Evolutionary conservation across 148 eudicot species (phyloP).

Genomic region (Pharnaceum exiguum): DNA sequence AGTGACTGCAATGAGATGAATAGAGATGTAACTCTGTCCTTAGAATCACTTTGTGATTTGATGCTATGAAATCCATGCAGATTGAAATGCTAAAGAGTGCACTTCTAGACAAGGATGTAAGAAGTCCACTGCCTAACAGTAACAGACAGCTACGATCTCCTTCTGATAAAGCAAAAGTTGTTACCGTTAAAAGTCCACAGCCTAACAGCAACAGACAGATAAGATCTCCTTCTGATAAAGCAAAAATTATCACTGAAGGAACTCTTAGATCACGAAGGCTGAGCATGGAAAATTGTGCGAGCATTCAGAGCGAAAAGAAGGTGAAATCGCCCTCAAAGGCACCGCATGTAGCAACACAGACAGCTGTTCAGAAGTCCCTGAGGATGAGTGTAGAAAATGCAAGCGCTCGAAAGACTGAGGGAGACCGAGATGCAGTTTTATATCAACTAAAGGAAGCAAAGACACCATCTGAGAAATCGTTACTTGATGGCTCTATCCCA

Average conservation of each 20-base stretch:
- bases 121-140: conserved; percentile 26
- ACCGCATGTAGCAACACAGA: conserved; percentile 20
- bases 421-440: background rate
- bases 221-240: conserved; percentile 30
- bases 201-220: conserved; percentile 19
- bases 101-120: conserved; percentile 39
- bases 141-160: conserved; percentile 39
- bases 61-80: conserved; percentile 30
- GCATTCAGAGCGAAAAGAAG: conserved; percentile 2
- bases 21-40: background rate
- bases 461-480: conserved; percentile 9
- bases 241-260: conserved; percentile 12
- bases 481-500: conserved; percentile 5
- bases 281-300: conserved; percentile 22
- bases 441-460: conserved; percentile 13
- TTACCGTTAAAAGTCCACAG: conserved; percentile 13
- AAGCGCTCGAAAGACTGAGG: conserved; percentile 3
- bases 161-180: conserved; percentile 14
- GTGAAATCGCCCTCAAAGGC: conserved; percentile 30
- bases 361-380: conserved; percentile 36
- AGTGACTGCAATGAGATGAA: too few species aligned
- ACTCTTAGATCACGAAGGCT: conserved; percentile 27
- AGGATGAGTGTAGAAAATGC: conserved; percentile 38
- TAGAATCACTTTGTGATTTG: background rate
- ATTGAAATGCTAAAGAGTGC: conserved; percentile 66